Base-by-base conservation (phyloP, 148 eudicot genomes). In the Polygonum maritimum region DNA sequence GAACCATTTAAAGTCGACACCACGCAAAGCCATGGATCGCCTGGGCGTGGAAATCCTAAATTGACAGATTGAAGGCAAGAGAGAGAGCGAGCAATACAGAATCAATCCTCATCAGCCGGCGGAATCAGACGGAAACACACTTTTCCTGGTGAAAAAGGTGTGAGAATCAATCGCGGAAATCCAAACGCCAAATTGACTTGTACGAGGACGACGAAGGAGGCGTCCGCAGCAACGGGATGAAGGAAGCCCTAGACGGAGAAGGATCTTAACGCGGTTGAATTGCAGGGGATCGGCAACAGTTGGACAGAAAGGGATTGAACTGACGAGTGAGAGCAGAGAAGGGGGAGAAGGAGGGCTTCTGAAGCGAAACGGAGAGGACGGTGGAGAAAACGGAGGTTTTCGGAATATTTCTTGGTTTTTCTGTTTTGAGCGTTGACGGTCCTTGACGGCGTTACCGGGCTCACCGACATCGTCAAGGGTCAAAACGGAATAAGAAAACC, bases 1-100 rank as follows among this genome's bases (percentile, higher is more conserved):
- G 74, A 13, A 94, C 98, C 98, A 94, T 83, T 90, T 92, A 87
- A 94, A 92, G 81, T 92, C 89, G 7, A 87, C 87, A 75, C 91
- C 89, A 76, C 85, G 82, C 47, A 86, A 87, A 49, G 91, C 84
- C 93, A 89, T 89, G 45, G 77, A 71, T 35, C 57, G 75, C 48
- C 36, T 26, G 35, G 21, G 45, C 38, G 16, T 33, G 33, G 73
- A 71, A 76, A 44, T 67, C 79, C 76, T 71, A 71, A 38, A 41
- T 76, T 48, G n/a, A 19, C 16, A 36, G 38, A 67, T 67, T 67
- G 71, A 67, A 67, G 45, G 45, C 41, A 38, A 35, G 71, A 67
- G 45, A 38, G 41, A 65, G 71, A 65, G 71, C 71, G 16, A 65
- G 18, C n/a, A n/a, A n/a, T n/a, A 36, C 44, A 36, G 71, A 36